Evolutionary conservation across 2,329 filamentous ascomycete genomes (phyloP).

Genomic region (Venturia oleaginea): DNA sequence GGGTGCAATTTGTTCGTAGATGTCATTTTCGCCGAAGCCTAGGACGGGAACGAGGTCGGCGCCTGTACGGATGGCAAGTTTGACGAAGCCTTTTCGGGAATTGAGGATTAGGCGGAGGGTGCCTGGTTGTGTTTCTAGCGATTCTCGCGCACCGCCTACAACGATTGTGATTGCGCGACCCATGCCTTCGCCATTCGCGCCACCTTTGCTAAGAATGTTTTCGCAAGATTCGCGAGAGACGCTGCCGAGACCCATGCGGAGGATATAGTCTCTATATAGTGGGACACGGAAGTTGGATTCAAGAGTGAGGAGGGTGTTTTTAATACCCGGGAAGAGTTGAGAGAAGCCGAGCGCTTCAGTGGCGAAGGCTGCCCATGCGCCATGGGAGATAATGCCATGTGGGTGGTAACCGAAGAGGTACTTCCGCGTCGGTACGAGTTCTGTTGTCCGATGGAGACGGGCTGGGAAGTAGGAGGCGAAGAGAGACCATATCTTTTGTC

Average conservation of each 20-base stretch:
- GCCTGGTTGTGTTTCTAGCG: slow-evolving; percentile 76
- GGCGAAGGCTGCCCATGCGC: slow-evolving; percentile 84
- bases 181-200: slow-evolving; percentile 69
- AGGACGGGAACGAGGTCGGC: slow-evolving; percentile 89
- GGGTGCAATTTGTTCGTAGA: slow-evolving; percentile 83
- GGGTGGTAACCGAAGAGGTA: slow-evolving; percentile 98
- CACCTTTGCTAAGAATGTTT: slow-evolving; percentile 74
- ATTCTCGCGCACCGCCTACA: slow-evolving; percentile 84
- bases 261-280: slow-evolving; percentile 88
- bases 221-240: slow-evolving; percentile 89
- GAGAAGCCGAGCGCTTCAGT: slow-evolving; percentile 85
- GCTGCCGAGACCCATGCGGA: slow-evolving; percentile 76
- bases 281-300: slow-evolving; percentile 93
- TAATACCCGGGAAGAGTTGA: slow-evolving; percentile 86
- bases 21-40: slow-evolving; percentile 88
- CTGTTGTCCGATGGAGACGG: slow-evolving; percentile 72
- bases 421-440: slow-evolving; percentile 71
- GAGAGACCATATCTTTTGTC: slow-evolving; percentile 69
- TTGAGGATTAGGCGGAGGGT: slow-evolving; percentile 69
- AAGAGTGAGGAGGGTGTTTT: slow-evolving; percentile 86
- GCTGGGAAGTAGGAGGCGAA: slow-evolving; percentile 93
- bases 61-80: slow-evolving; percentile 83
- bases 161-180: slow-evolving; percentile 96
- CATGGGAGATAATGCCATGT: slow-evolving; percentile 93
- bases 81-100: slow-evolving; percentile 84